Base-by-base conservation (phyloP, 495 filamentous ascomycete genomes). In the Annulohypoxylon bovei region DNA sequence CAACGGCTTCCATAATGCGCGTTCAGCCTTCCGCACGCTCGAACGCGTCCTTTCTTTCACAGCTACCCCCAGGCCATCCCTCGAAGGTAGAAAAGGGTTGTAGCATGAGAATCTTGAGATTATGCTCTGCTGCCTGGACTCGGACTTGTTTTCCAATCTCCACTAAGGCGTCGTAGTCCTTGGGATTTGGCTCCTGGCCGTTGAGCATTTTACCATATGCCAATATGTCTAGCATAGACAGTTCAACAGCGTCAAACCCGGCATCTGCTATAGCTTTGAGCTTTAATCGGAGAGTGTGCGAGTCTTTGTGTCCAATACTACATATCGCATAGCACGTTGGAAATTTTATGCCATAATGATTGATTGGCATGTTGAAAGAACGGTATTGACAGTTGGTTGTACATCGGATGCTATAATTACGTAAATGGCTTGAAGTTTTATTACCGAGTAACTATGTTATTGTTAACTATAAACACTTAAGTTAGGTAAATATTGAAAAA, bases 31-130 rank as follows among this genome's bases (percentile, higher is more conserved):
- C 77, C 0, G 90, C 92, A 39, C 89, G 82, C 5, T 76, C 73
- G 65, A 93, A 92, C 0, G 90, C 92, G 50, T 91, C 88, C 25
- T 87, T 80, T 18, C 90, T 76, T 75, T 90, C 87, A 3, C 73
- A 61, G 5, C 84, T 86, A 0, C 81, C 88, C 20, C 81, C 81
- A 1, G 81, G 78, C 90, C 92, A 95, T 5, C 92, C 92, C 70
- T 96, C 92, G 70, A 94, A 93, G 62, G 93, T 91, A 6, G 88
- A 78, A 71, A 94, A 94, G 0, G 92, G 91, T 72, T 95, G 92
- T 8, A 96, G 77, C 81, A 93, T 91, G 72, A 94, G 81, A 44
- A 95, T 87, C 23, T 79, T 80, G 5, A 95, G 80, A 0, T 77
- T 70, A 30, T 86, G 80, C 18, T 81, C 75, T 16, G 85, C 75